Evolutionary conservation across 768 basidiomycete species (phyloP), one percentile per base, ranked within the genome.

Genomic region (Hebeloma cylindrosporum): DNA sequence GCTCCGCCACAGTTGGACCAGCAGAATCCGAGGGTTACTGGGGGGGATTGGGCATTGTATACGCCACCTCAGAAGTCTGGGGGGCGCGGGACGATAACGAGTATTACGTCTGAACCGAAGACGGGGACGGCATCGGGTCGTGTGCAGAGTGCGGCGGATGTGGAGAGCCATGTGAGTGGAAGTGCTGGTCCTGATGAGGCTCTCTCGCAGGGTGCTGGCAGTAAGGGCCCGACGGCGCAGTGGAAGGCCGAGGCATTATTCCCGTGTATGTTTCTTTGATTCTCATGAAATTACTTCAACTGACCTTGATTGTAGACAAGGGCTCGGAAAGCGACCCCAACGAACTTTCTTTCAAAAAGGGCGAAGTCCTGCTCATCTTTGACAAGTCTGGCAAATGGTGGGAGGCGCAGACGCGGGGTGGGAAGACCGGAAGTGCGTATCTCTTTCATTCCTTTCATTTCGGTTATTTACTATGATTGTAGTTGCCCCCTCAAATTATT

Each of bases 341-440:
- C 57, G 94, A 97, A 62, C 77, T 96, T 6, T 79, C 83, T 16
- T 94, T 97, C 64, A 60, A 69, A 34, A 92, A 93, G 65, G 90
- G 89, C 18, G 94, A 96, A 54, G 70, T 85, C 3, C 70, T 97
- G 44, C 82, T 89, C 40, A 81, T 97, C 33, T 59, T 86, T 32
- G 91, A 95, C 60, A 82, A 82, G 43, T 50, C 59, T 5, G 86
- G 85, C n/a, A 88, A 89, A 60, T 91, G 90, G 90, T 93, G 89
- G 88, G 83, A 85, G 56, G 86, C 82, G 13, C 78, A 71, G 56
- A 87, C 78, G 60, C 28, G 63, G 2, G 83, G 89, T 58, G 88
- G 86, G 40, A 59, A 60, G 4, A 56, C 71, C 45, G 85, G 85
- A 53, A 85, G 85, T 88, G 57, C 62, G 85, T 82, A 1, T 52